These are phyloP conservation scores for Eremochloa ophiuroides DNA, from an alignment of 176 grass and related monocot genomes.

Conservation along the genomic window DNA sequence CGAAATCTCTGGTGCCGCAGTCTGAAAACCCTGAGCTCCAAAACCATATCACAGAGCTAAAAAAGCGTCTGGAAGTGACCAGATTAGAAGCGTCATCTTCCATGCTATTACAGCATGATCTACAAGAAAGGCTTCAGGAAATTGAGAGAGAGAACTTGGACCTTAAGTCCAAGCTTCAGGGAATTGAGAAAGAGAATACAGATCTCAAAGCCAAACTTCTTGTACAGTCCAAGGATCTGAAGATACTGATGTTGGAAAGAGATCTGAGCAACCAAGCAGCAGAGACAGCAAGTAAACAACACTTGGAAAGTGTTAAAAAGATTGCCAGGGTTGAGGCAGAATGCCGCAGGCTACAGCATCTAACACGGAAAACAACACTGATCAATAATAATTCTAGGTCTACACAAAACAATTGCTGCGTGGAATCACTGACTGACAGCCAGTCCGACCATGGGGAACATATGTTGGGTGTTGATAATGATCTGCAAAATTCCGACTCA, in stretches of 20 bases:
- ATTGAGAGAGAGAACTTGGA: slow-evolving; percentile 63
- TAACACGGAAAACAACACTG: slow-evolving; percentile 36
- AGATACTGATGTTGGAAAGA: slow-evolving; percentile 70
- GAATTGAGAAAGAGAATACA: slow-evolving; percentile 58
- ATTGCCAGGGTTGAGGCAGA: slow-evolving; percentile 85
- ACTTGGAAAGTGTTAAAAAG: slow-evolving; percentile 82
- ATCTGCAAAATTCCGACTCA: slow-evolving; percentile 53
- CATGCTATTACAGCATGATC: slow-evolving; percentile 31
- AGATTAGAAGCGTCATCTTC: slow-evolving; percentile 36
- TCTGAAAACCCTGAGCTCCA: slow-evolving; percentile 50
- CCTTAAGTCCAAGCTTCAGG: slow-evolving; percentile 39
- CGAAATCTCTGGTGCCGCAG: slow-evolving; percentile 40
- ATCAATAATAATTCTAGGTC: slow-evolving; percentile 42
- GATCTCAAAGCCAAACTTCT: slow-evolving; percentile 69
- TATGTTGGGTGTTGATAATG: slow-evolving; percentile 57
- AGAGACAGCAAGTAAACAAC: slow-evolving; percentile 88
- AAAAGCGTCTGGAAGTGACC: slow-evolving; percentile 39
- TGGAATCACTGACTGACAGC: slow-evolving; percentile 77
- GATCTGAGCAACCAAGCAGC: slow-evolving; percentile 88
- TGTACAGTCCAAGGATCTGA: slow-evolving; percentile 57
- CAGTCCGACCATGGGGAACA: slow-evolving; percentile 66
- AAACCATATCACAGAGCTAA: slow-evolving; percentile 56
- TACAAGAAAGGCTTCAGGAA: slow-evolving; percentile 50
- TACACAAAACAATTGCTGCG: slow-evolving; percentile 28
- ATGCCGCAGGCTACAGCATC: slow-evolving; percentile 60